These are phyloP conservation scores for Eucalyptus fibrosa DNA, from an alignment of 345 rosid species.

Conservation along the genomic window DNA sequence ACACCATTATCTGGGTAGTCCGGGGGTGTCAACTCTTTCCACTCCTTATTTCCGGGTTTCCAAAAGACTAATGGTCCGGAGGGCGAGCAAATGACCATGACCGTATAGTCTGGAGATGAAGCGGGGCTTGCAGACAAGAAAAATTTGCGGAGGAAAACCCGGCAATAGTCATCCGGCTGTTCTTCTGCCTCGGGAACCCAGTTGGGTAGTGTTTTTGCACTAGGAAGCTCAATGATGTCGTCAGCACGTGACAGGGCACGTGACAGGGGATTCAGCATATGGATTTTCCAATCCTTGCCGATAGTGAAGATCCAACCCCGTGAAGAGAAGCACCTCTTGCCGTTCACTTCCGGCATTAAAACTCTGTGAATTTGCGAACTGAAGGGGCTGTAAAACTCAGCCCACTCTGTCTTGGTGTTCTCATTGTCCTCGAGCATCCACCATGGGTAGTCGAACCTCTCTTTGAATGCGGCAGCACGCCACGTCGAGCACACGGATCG, in stretches of 20 bases:
- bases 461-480: background rate
- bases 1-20: accelerated
- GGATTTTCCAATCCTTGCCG: background rate
- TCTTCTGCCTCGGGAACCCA: accelerated
- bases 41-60: background rate
- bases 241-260: background rate
- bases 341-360: background rate
- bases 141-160: background rate
- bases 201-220: background rate
- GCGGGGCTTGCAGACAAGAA: background rate
- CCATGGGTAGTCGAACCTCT: background rate
- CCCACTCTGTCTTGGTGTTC: background rate
- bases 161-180: background rate
- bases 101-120: background rate
- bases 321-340: background rate
- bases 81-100: background rate
- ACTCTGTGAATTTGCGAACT: background rate
- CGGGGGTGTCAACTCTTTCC: background rate
- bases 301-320: background rate
- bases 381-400: background rate
- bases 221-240: background rate
- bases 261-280: background rate
- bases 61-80: background rate
- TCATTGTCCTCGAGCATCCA: background rate
- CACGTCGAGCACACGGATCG: background rate